These are phyloP conservation scores for Iris pallida DNA, from an alignment of 116 monocot species.

Conservation along the genomic window DNA sequence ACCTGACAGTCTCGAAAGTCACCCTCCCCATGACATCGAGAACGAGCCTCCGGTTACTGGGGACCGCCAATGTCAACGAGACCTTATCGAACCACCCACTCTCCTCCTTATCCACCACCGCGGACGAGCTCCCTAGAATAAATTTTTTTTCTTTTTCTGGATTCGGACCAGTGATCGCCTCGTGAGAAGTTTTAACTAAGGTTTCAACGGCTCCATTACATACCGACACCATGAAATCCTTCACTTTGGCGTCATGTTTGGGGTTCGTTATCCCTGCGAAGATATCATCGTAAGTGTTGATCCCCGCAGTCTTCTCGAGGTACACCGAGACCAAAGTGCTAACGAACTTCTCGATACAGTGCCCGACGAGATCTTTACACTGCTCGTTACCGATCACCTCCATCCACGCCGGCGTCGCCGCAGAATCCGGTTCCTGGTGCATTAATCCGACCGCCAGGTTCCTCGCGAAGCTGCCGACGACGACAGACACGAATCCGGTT, in stretches of 20 bases:
- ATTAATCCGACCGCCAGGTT: conserved; percentile 25
- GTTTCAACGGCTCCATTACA: conserved; percentile 87
- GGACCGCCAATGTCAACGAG: conserved; percentile 40
- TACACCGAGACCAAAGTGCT: conserved; percentile 61
- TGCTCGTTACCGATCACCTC: conserved; percentile 31
- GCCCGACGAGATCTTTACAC: conserved; percentile 42
- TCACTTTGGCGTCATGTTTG: conserved; percentile 64
- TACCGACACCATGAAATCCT: conserved; percentile 66
- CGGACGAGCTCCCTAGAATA: not conserved
- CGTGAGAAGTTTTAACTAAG: conserved; percentile 77
- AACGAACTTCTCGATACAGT: conserved; percentile 59
- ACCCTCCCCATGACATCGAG: conserved; percentile 66
- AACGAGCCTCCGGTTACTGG: conserved; percentile 61
- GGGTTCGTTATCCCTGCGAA: conserved; percentile 72
- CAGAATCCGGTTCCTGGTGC: not conserved
- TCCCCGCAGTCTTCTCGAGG: conserved; percentile 62
- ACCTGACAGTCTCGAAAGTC: conserved; percentile 60
- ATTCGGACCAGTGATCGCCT: conserved; percentile 29
- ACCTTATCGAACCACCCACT: conserved; percentile 40
- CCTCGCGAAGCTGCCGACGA: conserved; percentile 31
- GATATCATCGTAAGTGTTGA: conserved; percentile 61
- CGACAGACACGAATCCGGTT: conserved; percentile 26
- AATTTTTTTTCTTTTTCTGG: conserved; percentile 1
- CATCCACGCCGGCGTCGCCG: conserved; percentile 27
- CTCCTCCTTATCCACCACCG: not conserved